Base-by-base conservation (phyloP, 2,329 filamentous ascomycete genomes). In the Knufia petricola region DNA sequence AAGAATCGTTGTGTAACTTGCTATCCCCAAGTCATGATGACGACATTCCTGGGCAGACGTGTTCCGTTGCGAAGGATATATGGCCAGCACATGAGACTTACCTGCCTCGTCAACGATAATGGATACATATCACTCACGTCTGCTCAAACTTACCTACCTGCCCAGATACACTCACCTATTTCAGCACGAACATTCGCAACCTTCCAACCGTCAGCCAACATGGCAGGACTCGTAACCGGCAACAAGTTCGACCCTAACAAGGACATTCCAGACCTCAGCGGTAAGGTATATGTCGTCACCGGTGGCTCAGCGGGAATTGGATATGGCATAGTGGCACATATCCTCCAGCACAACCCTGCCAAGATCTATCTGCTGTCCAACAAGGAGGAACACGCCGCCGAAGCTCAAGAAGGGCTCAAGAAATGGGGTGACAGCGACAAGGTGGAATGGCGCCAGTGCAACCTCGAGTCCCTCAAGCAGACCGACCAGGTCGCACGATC, bases 301-400 rank as follows among this genome's bases (percentile, higher is more conserved):
- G 69, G 71, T n/a, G 70, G 71, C 19, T 69, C 65, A 17, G 67
- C 70, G n/a, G 71, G 70, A 17, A 74, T 74, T 26, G 72, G 72
- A 13, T 75, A 68, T 50, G 72, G 72, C 20, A 75, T 76, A 39
- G 65, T 69, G 23, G 71, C 73, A 6, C 73, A 77, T 52, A 60
- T 76, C n/a, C 66, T 76, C 2, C 69, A 75, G 55, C 71, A 74
- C 58, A 70, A 69, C 39, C 62, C 68, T 1, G 59, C 61, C 3
- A 71, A 67, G 50, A 66, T 76, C 40, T 72, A 72, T 50, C 62
- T 76, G 2, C 63, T 76, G 3, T 70, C 70, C 15, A 71, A 70
- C 51, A 74, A 74, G 40, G 68, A 71, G 54, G 61, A 73, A 19
- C 70, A 75, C 56, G 64, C 69, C n/a, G 56, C 64, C 15, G 66